phyloP scores from a whole-genome alignment of 2,329 filamentous ascomycete genomes.

The Shiraia sp. region DNA sequence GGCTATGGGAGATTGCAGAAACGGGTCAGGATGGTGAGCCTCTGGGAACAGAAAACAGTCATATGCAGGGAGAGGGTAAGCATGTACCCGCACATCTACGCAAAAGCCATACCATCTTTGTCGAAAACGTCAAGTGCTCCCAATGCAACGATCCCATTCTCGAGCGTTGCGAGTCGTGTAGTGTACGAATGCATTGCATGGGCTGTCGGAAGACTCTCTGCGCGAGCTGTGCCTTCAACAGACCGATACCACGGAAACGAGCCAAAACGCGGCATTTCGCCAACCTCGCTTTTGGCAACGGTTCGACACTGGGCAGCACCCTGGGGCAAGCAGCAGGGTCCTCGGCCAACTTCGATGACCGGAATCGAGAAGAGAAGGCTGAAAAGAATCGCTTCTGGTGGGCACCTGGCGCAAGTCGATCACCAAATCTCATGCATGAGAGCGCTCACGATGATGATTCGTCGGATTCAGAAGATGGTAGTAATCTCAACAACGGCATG shows the following conservation, averaged over 20 bases:
- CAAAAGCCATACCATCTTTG: constrained; percentile 57
- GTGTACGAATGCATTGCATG: constrained; percentile 64
- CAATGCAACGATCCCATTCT: constrained; percentile 57
- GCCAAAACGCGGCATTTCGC: constrained; percentile 45
- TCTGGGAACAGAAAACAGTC: constrained; percentile 54
- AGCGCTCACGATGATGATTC: constrained; percentile 44
- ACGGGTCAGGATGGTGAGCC: constrained; percentile 60
- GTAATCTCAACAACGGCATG: constrained; percentile 41
- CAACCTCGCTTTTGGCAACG: constrained; percentile 40
- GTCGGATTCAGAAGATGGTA: constrained; percentile 44
- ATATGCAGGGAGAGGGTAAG: constrained; percentile 56
- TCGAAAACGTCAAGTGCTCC: constrained; percentile 58
- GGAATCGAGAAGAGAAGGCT: constrained; percentile 22
- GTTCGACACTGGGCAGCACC: constrained; percentile 26
- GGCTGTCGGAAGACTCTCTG: constrained; percentile 64
- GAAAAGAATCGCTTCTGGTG: constrained; percentile 58
- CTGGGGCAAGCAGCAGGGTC: constrained; percentile 37
- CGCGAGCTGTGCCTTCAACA: constrained; percentile 62
- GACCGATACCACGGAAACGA: constrained; percentile 52
- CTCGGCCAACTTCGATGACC: constrained; percentile 25
- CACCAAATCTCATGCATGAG: constrained; percentile 64
- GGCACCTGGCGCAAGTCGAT: constrained; percentile 59
- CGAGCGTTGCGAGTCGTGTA: constrained; percentile 64
- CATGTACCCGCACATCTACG: constrained; percentile 58
- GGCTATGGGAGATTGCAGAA: constrained; percentile 61